phyloP scores from a whole-genome alignment of 2,329 filamentous ascomycete genomes.

The Verticillium nonalfalfae region DNA sequence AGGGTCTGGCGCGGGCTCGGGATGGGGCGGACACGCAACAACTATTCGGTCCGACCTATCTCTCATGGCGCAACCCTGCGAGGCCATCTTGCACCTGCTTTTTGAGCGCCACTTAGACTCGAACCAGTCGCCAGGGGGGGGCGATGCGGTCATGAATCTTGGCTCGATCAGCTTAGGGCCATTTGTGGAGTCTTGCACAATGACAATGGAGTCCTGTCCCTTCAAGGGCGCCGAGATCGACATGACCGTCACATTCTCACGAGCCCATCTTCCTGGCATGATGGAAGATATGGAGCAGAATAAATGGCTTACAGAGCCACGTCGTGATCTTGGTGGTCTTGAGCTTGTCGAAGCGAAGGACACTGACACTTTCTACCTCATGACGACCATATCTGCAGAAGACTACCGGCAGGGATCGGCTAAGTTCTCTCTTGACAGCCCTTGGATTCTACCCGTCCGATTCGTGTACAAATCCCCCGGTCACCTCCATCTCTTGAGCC shows the following conservation, averaged over 20 bases:
- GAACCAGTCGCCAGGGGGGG: neutral
- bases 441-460: conserved; percentile 1
- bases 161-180: neutral
- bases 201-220: neutral
- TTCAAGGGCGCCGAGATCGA: neutral
- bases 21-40: neutral
- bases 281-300: neutral
- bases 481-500: conserved; percentile 1
- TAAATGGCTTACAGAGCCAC: neutral
- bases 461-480: neutral
- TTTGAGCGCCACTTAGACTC: neutral
- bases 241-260: neutral
- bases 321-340: neutral
- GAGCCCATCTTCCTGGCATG: neutral
- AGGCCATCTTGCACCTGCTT: neutral
- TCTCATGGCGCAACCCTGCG: neutral
- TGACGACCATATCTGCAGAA: neutral
- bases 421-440: neutral
- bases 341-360: neutral
- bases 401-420: conserved; percentile 1
- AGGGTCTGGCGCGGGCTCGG: neutral
- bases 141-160: neutral
- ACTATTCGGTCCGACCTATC: neutral
- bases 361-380: neutral
- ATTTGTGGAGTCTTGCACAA: neutral